Conservation (phyloP, 176 grass and related monocot genomes). For the Phyllostachys edulis region DNA sequence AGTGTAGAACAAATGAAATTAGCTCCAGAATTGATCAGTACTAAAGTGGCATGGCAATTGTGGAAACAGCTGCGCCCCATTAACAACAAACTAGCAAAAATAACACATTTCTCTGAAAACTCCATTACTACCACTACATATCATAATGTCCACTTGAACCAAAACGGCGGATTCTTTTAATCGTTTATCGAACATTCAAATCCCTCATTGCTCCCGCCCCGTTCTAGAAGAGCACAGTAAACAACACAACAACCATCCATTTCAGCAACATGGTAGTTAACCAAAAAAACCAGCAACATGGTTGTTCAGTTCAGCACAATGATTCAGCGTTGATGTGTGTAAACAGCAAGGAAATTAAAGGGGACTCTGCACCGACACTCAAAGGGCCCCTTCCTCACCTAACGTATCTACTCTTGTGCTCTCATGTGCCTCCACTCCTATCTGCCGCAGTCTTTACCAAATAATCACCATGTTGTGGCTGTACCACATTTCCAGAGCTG, state of each 20-base stretch:
- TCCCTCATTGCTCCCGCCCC: background rate
- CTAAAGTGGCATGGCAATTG: background rate
- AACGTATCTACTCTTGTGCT: conserved; percentile 32
- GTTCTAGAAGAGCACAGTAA: background rate
- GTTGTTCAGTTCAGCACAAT: conserved; percentile 34
- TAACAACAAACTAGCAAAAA: background rate
- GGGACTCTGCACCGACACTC: conserved; percentile 36
- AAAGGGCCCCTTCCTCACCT: conserved; percentile 30
- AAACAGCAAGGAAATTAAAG: background rate
- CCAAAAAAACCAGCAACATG: conserved; percentile 21
- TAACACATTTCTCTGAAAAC: background rate
- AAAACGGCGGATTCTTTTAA: background rate
- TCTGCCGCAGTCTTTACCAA: background rate
- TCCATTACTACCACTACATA: background rate
- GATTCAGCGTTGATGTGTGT: conserved; percentile 19
- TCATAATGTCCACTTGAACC: background rate
- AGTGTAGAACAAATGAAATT: background rate
- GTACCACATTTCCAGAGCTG: background rate
- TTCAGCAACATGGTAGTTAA: conserved; percentile 7
- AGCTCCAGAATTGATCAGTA: background rate
- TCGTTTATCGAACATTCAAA: background rate
- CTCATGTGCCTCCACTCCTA: conserved; percentile 26
- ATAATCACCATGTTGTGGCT: no score
- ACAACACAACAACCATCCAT: background rate
- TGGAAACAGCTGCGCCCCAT: background rate